Percentiles rank a stretch among this genome's conserved stretches.
phyloP scores from a whole-genome alignment of 805 yeast genomes.

The Pichia sporocuriosa region DNA sequence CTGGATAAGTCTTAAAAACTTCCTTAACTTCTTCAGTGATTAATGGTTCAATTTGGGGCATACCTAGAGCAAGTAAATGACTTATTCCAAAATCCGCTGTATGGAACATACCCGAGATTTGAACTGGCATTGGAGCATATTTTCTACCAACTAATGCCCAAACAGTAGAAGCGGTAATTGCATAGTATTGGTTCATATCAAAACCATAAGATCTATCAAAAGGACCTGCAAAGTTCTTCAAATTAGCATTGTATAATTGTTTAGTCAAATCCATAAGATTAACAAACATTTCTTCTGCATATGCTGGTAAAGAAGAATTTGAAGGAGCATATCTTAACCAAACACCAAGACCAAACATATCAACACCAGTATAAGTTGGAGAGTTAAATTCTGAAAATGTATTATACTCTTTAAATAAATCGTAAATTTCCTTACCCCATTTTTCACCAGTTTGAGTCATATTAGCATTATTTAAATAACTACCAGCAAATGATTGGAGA shows the following conservation, averaged over 20 bases:
- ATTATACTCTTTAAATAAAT: background rate
- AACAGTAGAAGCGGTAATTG: slow-evolving; percentile 1
- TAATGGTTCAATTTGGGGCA: too few relatives aligned
- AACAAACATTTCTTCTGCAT: background rate
- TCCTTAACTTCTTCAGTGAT: background rate
- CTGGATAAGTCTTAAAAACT: background rate
- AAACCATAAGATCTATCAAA: slow-evolving; percentile 2
- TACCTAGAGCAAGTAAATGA: too few relatives aligned
- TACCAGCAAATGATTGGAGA: background rate
- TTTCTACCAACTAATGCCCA: slow-evolving; percentile 2
- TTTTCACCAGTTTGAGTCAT: slow-evolving; percentile 1
- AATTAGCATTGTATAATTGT: background rate
- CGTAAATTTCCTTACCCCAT: background rate
- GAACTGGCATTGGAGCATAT: slow-evolving; percentile 1
- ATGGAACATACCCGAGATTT: background rate
- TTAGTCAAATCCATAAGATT: background rate
- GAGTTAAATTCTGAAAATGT: slow-evolving; percentile 1
- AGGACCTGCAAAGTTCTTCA: slow-evolving; percentile 2
- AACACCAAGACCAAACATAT: background rate
- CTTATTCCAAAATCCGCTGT: too few relatives aligned
- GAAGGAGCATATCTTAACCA: slow-evolving; percentile 1
- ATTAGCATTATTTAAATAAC: background rate
- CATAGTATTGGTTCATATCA: slow-evolving; percentile 2
- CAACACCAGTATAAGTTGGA: slow-evolving; percentile 2
- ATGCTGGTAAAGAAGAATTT: background rate